Evolutionary conservation across 257 asterid genomes (phyloP).

Genomic region (Penstemon newberryi): DNA sequence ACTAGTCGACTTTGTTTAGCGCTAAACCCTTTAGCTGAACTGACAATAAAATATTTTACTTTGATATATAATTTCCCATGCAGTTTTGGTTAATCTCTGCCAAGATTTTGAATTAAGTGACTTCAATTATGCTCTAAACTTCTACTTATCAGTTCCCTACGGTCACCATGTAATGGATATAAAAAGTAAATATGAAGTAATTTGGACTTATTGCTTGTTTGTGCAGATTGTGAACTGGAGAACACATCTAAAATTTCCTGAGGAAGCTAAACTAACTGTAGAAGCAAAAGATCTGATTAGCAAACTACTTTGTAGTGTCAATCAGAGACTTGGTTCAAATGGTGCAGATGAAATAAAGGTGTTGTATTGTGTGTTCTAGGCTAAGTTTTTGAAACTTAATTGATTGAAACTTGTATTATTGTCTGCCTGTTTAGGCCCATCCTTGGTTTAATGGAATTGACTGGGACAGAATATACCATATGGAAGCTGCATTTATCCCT

Average conservation of each 20-base stretch:
- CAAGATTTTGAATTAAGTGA: not conserved
- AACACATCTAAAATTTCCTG: conserved; percentile 86
- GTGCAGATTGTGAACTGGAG: conserved; percentile 96
- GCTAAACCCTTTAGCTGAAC: not conserved
- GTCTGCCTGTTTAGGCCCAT: conserved; percentile 60
- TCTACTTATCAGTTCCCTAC: conserved; percentile 19
- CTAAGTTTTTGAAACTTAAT: conserved; percentile 35
- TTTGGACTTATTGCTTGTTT: conserved; percentile 17
- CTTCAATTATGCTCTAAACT: not conserved
- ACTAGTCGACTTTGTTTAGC: not conserved
- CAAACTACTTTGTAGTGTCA: conserved; percentile 82
- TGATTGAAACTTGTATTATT: conserved; percentile 27
- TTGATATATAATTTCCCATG: conserved; percentile 13
- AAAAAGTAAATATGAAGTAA: conserved; percentile 16
- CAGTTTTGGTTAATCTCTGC: conserved; percentile 2
- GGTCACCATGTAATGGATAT: conserved; percentile 2
- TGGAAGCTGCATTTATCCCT: conserved; percentile 92
- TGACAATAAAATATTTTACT: not conserved
- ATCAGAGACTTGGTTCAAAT: conserved; percentile 83
- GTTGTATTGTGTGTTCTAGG: conserved; percentile 51
- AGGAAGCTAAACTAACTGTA: conserved; percentile 76
- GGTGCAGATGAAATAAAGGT: conserved; percentile 95
- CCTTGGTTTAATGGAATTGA: conserved; percentile 77
- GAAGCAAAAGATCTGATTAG: conserved; percentile 88
- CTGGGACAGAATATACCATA: conserved; percentile 80